Conservation (phyloP, 2,329 filamentous ascomycete species). For the Tolypocladium pustulatum region DNA sequence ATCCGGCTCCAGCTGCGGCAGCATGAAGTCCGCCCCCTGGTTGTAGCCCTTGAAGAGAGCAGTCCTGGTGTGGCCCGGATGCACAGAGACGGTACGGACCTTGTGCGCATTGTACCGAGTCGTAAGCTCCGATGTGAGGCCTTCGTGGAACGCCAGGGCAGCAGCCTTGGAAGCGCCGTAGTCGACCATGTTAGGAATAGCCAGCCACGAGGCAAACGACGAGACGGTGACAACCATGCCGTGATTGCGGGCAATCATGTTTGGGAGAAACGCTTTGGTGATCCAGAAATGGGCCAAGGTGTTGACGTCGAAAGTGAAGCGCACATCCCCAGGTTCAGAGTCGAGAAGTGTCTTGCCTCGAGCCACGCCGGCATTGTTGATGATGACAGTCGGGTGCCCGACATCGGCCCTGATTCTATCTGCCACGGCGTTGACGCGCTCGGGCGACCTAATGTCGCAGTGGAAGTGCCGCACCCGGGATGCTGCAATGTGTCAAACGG, state of each 20-base stretch:
- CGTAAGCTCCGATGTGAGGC: constrained; percentile 44
- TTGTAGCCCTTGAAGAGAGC: constrained; percentile 37
- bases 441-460: constrained; percentile 56
- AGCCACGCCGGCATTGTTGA: constrained; percentile 61
- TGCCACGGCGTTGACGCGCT: constrained; percentile 41
- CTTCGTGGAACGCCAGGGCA: constrained; percentile 58
- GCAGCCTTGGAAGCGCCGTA: constrained; percentile 59
- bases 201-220: constrained; percentile 49
- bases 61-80: constrained; percentile 34
- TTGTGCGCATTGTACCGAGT: constrained; percentile 51
- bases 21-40: constrained; percentile 31
- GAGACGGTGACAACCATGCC: constrained; percentile 65
- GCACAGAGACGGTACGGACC: constrained; percentile 56
- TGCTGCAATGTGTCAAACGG: constrained; percentile 9
- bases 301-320: constrained; percentile 63
- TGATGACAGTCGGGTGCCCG: constrained; percentile 57
- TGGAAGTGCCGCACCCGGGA: constrained; percentile 56
- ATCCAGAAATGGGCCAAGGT: constrained; percentile 56
- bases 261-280: constrained; percentile 56
- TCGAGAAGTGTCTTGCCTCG: constrained; percentile 52
- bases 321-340: constrained; percentile 44
- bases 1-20: constrained; percentile 25
- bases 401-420: constrained; percentile 41
- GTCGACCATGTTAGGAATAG: constrained; percentile 54
- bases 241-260: constrained; percentile 53